Conservation (phyloP, 495 filamentous ascomycete genomes). For the Recurvomyces mirabilis region DNA sequence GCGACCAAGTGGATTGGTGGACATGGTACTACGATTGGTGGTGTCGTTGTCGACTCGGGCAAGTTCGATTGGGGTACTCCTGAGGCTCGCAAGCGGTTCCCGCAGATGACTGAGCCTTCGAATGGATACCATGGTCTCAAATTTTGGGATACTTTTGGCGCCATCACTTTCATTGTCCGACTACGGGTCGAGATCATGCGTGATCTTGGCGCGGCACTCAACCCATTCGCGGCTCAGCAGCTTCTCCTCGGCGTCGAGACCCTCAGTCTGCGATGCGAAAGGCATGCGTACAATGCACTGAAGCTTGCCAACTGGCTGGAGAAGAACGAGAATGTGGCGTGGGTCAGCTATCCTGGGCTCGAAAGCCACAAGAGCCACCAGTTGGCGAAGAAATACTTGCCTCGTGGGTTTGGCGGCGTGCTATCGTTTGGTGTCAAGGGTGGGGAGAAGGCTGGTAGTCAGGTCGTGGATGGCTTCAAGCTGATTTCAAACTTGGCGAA, state of each 20-base stretch:
- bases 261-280: slow-evolving; percentile 69
- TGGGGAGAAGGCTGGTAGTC: slow-evolving; percentile 64
- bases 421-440: slow-evolving; percentile 90
- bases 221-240: slow-evolving; percentile 94
- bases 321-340: slow-evolving; percentile 69
- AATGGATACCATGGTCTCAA: slow-evolving; percentile 93
- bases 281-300: slow-evolving; percentile 78
- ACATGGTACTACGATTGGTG: slow-evolving; percentile 90
- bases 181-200: slow-evolving; percentile 79
- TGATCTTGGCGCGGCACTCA: slow-evolving; percentile 73
- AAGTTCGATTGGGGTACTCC: slow-evolving; percentile 96
- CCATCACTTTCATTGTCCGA: slow-evolving; percentile 71
- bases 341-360: slow-evolving; percentile 91
- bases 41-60: slow-evolving; percentile 80
- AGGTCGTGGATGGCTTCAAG: slow-evolving; percentile 91
- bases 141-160: slow-evolving; percentile 93
- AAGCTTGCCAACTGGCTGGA: slow-evolving; percentile 76
- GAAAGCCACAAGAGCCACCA: slow-evolving; percentile 71
- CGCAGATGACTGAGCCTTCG: slow-evolving; percentile 83
- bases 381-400: slow-evolving; percentile 80
- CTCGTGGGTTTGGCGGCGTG: slow-evolving; percentile 81
- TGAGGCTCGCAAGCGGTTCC: slow-evolving; percentile 60
- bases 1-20: slow-evolving; percentile 99
- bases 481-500: slow-evolving; percentile 85
- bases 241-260: slow-evolving; percentile 86